Percentiles rank a stretch among this genome's conserved stretches.
Evolutionary conservation across 2,329 filamentous ascomycete genomes (phyloP).

Genomic region (Colletotrichum zoysiae): DNA sequence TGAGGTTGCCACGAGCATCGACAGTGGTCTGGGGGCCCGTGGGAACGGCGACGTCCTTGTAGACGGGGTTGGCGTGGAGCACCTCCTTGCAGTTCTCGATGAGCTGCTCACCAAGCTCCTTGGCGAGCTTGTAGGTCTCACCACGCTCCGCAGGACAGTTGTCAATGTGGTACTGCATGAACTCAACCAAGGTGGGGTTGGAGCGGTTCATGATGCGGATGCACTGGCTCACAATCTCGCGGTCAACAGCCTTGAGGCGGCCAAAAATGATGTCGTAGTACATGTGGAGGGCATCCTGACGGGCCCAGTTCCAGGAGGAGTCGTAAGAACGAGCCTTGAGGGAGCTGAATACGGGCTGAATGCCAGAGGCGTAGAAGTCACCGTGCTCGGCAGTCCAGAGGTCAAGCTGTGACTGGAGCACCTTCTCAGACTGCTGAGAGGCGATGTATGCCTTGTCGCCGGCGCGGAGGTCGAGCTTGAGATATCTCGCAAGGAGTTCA

Average conservation of each 20-base stretch:
- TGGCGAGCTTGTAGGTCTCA: constrained; percentile 97
- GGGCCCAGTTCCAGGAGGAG: constrained; percentile 99
- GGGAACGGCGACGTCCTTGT: constrained; percentile 94
- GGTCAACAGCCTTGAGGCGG: constrained; percentile 89
- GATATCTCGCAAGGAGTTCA: constrained; percentile 92
- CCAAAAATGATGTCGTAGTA: constrained; percentile 99
- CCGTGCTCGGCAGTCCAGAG: constrained; percentile 96
- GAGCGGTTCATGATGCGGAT: constrained; percentile 99
- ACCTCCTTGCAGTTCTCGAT: constrained; percentile 99
- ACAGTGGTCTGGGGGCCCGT: constrained; percentile 95
- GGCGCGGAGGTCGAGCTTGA: constrained; percentile 97
- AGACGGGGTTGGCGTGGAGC: constrained; percentile 83
- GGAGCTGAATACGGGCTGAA: constrained; percentile 92
- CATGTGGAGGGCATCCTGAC: constrained; percentile 97
- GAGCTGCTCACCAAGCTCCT: constrained; percentile 91
- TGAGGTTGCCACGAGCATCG: constrained; percentile 90
- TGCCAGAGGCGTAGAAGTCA: constrained; percentile 94
- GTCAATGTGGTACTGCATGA: constrained; percentile 99
- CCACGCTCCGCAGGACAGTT: constrained; percentile 97
- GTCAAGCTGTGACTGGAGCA: constrained; percentile 93
- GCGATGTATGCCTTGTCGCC: constrained; percentile 93
- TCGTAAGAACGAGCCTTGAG: constrained; percentile 97
- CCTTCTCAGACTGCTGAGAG: constrained; percentile 85
- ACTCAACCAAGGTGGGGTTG: constrained; percentile 94
- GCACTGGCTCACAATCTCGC: constrained; percentile 98